Base-by-base conservation (phyloP, 1,284 basidiomycete genomes). In the Ustilago bromivora region DNA sequence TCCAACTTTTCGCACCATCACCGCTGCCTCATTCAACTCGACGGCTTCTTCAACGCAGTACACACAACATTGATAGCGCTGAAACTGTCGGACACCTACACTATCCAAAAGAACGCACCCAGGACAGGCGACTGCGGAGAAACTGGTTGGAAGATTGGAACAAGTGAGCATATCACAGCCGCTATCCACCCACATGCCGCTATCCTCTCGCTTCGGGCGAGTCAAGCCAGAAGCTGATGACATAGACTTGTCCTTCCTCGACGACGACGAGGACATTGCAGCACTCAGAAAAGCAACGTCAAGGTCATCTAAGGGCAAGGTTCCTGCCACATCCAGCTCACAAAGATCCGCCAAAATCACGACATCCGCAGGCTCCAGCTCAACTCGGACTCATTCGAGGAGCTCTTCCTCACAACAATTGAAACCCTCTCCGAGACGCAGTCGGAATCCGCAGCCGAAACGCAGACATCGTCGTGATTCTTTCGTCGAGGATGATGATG, bases 221-320 rank as follows among this genome's bases (percentile, higher is more conserved):
- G 4, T n/a, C 28, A 63, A 63, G 55, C 19, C 43, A 23, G 63
- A 68, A 17, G 10, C 56, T 46, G 67, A 63, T 31, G 59, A 60
- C 2, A 70, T 75, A 38, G 67, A 70, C 35, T 61, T 75, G 2
- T 70, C 72, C 32, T 75, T 75, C 40, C 51, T 75, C 36, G 17
- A 52, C 15, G 61, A 61, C 15, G 73, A 76, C 43, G 68, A 76
- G 36, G 68, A 67, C 35, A 67, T 71, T 13, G 57, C 46, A 7
- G 35, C 66, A 1, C 31, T 75, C 54, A 59, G 17, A n/a, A 61
- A 51, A 31, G 47, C 17, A 3, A 46, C 65, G 0, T 38, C 49
- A 34, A 38, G 49, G 31, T 15, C 23, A 41, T 35, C 23, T 28
- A 68, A 54, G 32, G 36, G 32, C 52, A 73, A 57, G 36, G 57